phyloP scores from a whole-genome alignment of 768 basidiomycete species.

The Paxillus ammoniavirescens region DNA sequence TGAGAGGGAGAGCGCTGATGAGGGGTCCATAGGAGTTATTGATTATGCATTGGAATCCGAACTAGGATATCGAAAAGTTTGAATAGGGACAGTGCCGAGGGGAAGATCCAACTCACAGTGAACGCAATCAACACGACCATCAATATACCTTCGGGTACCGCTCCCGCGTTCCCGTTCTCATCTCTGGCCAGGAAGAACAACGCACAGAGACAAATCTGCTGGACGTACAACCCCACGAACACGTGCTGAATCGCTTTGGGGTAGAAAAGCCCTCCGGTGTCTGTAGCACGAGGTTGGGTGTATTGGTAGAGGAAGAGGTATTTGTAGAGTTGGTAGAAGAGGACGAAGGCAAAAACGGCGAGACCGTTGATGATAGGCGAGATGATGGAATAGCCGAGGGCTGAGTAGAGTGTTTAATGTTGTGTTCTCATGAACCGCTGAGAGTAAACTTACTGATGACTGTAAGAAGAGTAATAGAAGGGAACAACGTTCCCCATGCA shows the following conservation, averaged over 20 bases:
- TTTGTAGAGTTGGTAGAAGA: slow-evolving; percentile 83
- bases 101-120: slow-evolving; percentile 53
- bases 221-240: slow-evolving; percentile 91
- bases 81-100: neutral
- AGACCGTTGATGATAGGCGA: slow-evolving; percentile 94
- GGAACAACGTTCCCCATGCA: slow-evolving; percentile 77
- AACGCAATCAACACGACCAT: slow-evolving; percentile 83
- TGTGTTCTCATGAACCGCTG: neutral
- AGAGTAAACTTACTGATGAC: slow-evolving; percentile 66
- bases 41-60: slow-evolving; percentile 71
- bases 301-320: slow-evolving; percentile 82
- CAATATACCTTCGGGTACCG: slow-evolving; percentile 72
- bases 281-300: slow-evolving; percentile 63
- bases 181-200: slow-evolving; percentile 87
- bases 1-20: slow-evolving; percentile 69
- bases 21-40: slow-evolving; percentile 82
- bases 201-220: slow-evolving; percentile 80
- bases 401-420: slow-evolving; percentile 30
- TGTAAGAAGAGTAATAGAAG: slow-evolving; percentile 67
- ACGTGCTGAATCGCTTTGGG: slow-evolving; percentile 91
- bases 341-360: slow-evolving; percentile 75
- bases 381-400: slow-evolving; percentile 82
- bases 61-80: slow-evolving; percentile 26
- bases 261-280: slow-evolving; percentile 95
- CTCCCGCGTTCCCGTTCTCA: slow-evolving; percentile 47